phyloP scores from a whole-genome alignment of 768 basidiomycete genomes.

The Lactarius vividus region DNA sequence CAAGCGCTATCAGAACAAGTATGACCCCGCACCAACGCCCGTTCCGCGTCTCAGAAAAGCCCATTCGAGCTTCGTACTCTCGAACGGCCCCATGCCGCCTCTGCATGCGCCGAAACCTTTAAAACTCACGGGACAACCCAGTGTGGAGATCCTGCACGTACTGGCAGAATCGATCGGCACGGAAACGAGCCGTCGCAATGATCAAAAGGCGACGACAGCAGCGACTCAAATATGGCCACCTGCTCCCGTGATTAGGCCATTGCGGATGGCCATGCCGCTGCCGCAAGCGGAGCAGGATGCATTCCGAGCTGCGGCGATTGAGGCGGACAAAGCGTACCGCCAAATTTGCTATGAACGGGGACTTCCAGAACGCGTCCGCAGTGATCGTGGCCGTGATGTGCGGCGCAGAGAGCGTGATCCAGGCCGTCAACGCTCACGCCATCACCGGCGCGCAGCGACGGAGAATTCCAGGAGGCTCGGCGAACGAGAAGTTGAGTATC shows the following conservation, averaged over 20 bases:
- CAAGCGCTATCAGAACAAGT: neutral
- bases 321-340: constrained; percentile 5
- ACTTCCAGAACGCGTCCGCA: constrained; percentile 4
- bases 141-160: neutral
- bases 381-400: neutral
- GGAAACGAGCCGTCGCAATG: neutral
- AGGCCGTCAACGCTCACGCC: constrained; percentile 9
- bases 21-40: neutral
- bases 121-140: neutral
- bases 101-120: constrained; percentile 14
- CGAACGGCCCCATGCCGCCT: neutral
- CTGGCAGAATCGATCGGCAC: neutral
- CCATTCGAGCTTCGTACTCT: constrained; percentile 15
- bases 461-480: constrained; percentile 11
- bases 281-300: constrained; percentile 7
- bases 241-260: constrained; percentile 12
- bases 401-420: constrained; percentile 6
- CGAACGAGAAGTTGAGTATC: constrained; percentile 17
- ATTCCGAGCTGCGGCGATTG: constrained; percentile 1
- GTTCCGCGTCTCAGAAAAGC: constrained; percentile 15
- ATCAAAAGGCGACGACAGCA: neutral
- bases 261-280: neutral
- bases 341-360: constrained; percentile 7
- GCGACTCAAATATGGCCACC: constrained; percentile 7
- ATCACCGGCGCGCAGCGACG: constrained; percentile 17